Evolutionary conservation across 148 eudicot species (phyloP).

Genomic region (Drosera capensis): DNA sequence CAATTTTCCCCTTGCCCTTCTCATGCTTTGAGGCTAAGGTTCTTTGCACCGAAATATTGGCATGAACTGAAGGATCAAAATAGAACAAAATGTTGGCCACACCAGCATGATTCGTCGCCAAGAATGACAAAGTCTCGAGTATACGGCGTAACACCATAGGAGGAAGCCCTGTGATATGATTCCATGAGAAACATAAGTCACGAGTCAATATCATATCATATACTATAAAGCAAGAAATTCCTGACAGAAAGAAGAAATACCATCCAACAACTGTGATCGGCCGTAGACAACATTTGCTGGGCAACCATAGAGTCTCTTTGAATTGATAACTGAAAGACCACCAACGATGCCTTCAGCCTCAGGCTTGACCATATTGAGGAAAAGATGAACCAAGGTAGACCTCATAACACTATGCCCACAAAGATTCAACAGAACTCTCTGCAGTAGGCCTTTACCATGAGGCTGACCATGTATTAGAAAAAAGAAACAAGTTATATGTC

Average conservation of each 20-base stretch:
- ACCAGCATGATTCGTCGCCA: constrained; percentile 88
- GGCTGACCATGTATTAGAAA: constrained; percentile 29
- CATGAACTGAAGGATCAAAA: constrained; percentile 44
- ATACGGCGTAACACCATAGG: constrained; percentile 85
- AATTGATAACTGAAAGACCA: constrained; percentile 33
- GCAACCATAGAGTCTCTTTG: constrained; percentile 91
- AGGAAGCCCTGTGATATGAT: constrained; percentile 62
- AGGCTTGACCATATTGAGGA: constrained; percentile 66
- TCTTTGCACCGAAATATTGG: constrained; percentile 19
- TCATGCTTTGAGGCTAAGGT: constrained; percentile 25
- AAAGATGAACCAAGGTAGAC: constrained; percentile 51
- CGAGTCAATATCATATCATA: too few relatives aligned
- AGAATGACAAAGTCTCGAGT: constrained; percentile 72
- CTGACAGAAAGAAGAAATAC: constrained; percentile 24
- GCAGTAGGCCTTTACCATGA: constrained; percentile 92
- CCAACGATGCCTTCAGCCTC: constrained; percentile 37
- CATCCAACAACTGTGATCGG: constrained; percentile 74
- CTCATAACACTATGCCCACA: constrained; percentile 77
- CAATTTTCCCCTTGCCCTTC: constrained; percentile 75
- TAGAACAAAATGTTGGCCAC: constrained; percentile 72
- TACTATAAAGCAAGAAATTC: neutral
- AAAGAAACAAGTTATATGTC: too few relatives aligned
- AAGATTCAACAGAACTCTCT: constrained; percentile 75
- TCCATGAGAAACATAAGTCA: constrained; percentile 10
- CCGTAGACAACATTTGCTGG: constrained; percentile 80